These are phyloP conservation scores for Alternaria burnsii DNA, from an alignment of 2,329 filamentous ascomycete genomes.

Conservation along the genomic window DNA sequence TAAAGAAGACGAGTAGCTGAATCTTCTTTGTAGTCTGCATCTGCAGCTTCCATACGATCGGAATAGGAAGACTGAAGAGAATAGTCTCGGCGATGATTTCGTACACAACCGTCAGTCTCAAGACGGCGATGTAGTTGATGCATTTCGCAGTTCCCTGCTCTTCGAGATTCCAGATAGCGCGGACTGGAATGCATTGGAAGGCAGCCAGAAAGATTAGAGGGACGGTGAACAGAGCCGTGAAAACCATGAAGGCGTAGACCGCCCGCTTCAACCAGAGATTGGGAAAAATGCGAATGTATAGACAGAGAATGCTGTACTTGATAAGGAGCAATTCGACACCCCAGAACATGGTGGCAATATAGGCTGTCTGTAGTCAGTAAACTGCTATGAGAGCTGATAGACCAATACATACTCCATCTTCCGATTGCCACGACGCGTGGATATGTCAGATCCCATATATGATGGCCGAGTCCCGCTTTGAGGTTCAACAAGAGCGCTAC, in stretches of 20 bases:
- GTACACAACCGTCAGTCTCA: not conserved
- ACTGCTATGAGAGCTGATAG: accelerated
- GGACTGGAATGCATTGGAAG: not conserved
- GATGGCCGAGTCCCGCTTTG: not conserved
- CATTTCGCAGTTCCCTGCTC: not conserved
- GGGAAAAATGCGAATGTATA: not conserved
- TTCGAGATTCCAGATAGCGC: not conserved
- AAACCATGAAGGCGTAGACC: not conserved
- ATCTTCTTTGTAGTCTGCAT: not conserved
- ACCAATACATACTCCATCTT: not conserved
- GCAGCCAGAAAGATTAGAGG: not conserved
- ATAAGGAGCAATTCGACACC: not conserved
- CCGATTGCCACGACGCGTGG: not conserved
- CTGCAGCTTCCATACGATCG: not conserved
- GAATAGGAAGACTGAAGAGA: not conserved
- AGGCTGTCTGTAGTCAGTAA: not conserved
- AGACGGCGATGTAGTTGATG: not conserved
- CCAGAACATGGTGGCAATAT: not conserved
- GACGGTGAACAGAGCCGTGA: not conserved
- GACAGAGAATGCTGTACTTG: not conserved
- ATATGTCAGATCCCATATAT: not conserved
- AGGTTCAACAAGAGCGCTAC: not conserved
- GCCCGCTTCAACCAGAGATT: not conserved
- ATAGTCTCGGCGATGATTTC: not conserved
- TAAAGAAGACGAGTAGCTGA: not conserved